Conservation (phyloP, 2,329 filamentous ascomycete genomes). For the Botryotinia calthae region DNA sequence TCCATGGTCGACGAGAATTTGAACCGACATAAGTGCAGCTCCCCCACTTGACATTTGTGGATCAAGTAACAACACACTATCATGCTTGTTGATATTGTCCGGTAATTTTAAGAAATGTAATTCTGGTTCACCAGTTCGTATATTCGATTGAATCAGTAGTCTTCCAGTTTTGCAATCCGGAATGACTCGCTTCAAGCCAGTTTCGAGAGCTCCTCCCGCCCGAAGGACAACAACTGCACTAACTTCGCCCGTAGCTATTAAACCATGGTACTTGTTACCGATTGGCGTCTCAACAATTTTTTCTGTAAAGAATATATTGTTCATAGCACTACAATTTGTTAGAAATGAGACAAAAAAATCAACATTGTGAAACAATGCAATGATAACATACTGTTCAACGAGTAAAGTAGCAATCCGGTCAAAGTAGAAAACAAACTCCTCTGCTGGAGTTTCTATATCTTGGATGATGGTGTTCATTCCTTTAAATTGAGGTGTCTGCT, state of each 20-base stretch:
- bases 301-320: constrained; percentile 69
- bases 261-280: constrained; percentile 66
- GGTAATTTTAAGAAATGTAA: constrained; percentile 85
- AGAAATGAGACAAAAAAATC: constrained; percentile 10
- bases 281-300: constrained; percentile 67
- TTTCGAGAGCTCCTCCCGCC: constrained; percentile 84
- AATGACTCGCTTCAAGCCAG: constrained; percentile 82
- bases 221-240: constrained; percentile 87
- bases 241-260: constrained; percentile 68
- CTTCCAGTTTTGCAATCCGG: constrained; percentile 89
- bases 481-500: constrained; percentile 74
- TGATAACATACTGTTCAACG: constrained; percentile 64
- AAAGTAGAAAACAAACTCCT: constrained; percentile 98
- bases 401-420: constrained; percentile 83
- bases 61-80: constrained; percentile 82
- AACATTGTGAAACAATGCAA: background rate
- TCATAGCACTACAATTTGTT: constrained; percentile 60
- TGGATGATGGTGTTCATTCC: constrained; percentile 92
- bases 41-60: constrained; percentile 94
- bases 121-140: constrained; percentile 83
- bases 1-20: constrained; percentile 92
- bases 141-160: constrained; percentile 85
- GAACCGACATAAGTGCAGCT: constrained; percentile 84
- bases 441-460: constrained; percentile 70
- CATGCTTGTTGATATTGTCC: constrained; percentile 67